These are phyloP conservation scores for Marasmius fiardii DNA, from an alignment of 1,284 basidiomycete genomes.

Conservation along the genomic window DNA sequence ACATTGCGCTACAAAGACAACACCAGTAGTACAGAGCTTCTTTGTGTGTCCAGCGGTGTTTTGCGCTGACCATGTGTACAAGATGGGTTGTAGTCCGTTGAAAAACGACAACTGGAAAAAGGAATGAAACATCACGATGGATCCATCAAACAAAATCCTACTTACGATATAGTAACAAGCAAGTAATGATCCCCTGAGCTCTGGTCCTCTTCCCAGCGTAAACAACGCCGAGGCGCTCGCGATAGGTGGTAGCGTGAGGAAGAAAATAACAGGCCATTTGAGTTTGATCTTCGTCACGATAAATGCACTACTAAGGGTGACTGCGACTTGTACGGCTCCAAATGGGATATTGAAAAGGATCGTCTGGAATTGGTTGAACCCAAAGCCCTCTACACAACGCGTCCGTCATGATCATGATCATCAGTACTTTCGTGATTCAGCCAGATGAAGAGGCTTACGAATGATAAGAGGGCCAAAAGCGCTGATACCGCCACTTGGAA, in stretches of 20 bases:
- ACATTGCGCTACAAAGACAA: constrained; percentile 40
- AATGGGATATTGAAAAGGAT: constrained; percentile 50
- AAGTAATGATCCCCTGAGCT: constrained; percentile 30
- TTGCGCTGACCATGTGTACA: constrained; percentile 39
- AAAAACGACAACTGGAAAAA: constrained; percentile 1
- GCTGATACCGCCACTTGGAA: constrained; percentile 37
- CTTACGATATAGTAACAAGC: constrained; percentile 40
- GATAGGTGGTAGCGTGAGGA: constrained; percentile 35
- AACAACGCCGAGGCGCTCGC: constrained; percentile 34
- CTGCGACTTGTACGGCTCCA: constrained; percentile 40
- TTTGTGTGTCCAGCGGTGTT: constrained; percentile 44
- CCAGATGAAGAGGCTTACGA: constrained; percentile 16
- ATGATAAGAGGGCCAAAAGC: constrained; percentile 44
- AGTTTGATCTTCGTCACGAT: constrained; percentile 45
- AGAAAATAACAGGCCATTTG: constrained; percentile 47
- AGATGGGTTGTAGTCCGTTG: constrained; percentile 28
- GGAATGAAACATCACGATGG: constrained; percentile 17
- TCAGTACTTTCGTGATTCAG: background rate
- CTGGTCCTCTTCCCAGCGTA: constrained; percentile 28
- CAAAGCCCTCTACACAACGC: constrained; percentile 26
- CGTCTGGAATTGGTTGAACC: constrained; percentile 35
- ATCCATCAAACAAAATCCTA: constrained; percentile 29
- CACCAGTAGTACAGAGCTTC: constrained; percentile 35
- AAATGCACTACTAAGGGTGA: constrained; percentile 35
- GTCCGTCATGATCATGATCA: too few relatives aligned